These are phyloP conservation scores for Artemisia tridentata DNA, from an alignment of 129 eudicot genomes.

Conservation along the genomic window DNA sequence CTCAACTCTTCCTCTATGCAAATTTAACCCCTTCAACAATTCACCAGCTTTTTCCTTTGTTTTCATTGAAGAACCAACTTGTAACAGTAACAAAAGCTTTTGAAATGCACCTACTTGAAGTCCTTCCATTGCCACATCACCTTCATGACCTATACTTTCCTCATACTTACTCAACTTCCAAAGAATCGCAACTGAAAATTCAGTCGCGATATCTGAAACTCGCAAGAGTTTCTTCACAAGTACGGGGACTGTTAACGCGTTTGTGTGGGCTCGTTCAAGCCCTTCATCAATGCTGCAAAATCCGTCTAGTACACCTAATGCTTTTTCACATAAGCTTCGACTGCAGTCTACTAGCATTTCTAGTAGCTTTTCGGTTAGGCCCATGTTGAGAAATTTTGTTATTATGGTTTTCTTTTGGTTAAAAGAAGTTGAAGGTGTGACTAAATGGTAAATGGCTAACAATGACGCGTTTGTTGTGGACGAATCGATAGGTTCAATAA, in stretches of 20 bases:
- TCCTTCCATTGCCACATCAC: constrained; percentile 42
- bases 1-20: constrained; percentile 50
- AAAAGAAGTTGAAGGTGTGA: constrained; percentile 36
- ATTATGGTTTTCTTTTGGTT: constrained; percentile 25
- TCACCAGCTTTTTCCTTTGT: constrained; percentile 65
- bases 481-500: constrained; percentile 48
- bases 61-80: constrained; percentile 49
- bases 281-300: constrained; percentile 48
- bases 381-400: constrained; percentile 30
- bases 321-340: constrained; percentile 46
- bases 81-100: constrained; percentile 63
- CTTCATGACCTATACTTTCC: constrained; percentile 29
- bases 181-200: constrained; percentile 49
- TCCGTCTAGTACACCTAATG: constrained; percentile 50
- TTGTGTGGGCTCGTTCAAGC: constrained; percentile 36
- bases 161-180: constrained; percentile 54
- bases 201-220: constrained; percentile 56
- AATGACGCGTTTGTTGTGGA: constrained; percentile 54
- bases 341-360: constrained; percentile 55
- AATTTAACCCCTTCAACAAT: constrained; percentile 53
- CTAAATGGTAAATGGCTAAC: constrained; percentile 48
- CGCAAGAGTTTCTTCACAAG: constrained; percentile 59
- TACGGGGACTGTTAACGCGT: constrained; percentile 49
- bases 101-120: constrained; percentile 67
- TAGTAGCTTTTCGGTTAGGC: constrained; percentile 41